Evolutionary conservation across 352 stramenopile species (phyloP).

Genomic region (Pythium aquatile): DNA sequence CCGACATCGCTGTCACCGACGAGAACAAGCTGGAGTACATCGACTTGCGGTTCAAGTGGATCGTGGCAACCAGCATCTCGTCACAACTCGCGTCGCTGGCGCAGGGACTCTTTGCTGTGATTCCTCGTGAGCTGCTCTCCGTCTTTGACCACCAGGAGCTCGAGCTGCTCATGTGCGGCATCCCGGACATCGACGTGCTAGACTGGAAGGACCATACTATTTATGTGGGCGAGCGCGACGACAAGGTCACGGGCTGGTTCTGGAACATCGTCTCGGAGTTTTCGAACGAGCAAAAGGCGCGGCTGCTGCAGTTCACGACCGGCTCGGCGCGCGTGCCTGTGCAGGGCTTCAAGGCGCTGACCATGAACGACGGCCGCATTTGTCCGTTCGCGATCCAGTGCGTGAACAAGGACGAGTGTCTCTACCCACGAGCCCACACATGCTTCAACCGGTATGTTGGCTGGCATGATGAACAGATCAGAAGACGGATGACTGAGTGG

Average conservation of each 20-base stretch:
- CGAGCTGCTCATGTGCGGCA: slow-evolving; percentile 97
- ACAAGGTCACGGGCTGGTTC: slow-evolving; percentile 95
- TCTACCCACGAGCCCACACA: slow-evolving; percentile 83
- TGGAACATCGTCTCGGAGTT: slow-evolving; percentile 96
- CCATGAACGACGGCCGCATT: slow-evolving; percentile 87
- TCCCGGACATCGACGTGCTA: slow-evolving; percentile 96
- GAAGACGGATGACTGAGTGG: not conserved
- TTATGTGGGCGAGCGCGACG: slow-evolving; percentile 87
- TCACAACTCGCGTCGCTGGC: slow-evolving; percentile 93
- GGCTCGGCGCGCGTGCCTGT: slow-evolving; percentile 94
- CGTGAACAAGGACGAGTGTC: slow-evolving; percentile 72
- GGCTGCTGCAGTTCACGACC: slow-evolving; percentile 97
- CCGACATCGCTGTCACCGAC: slow-evolving; percentile 94
- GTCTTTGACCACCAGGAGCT: slow-evolving; percentile 98
- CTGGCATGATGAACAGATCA: slow-evolving; percentile 13
- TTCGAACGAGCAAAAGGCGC: slow-evolving; percentile 93
- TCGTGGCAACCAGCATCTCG: slow-evolving; percentile 76
- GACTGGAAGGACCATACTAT: slow-evolving; percentile 97
- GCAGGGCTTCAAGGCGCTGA: slow-evolving; percentile 85
- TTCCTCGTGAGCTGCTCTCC: slow-evolving; percentile 91
- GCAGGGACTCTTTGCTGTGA: slow-evolving; percentile 96
- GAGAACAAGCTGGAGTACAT: slow-evolving; percentile 98
- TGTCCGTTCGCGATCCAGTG: slow-evolving; percentile 86
- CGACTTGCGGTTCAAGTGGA: slow-evolving; percentile 88
- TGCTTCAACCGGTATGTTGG: slow-evolving; percentile 82